Evolutionary conservation across 306 rosid genomes (phyloP).

Genomic region (Vigna angularis): DNA sequence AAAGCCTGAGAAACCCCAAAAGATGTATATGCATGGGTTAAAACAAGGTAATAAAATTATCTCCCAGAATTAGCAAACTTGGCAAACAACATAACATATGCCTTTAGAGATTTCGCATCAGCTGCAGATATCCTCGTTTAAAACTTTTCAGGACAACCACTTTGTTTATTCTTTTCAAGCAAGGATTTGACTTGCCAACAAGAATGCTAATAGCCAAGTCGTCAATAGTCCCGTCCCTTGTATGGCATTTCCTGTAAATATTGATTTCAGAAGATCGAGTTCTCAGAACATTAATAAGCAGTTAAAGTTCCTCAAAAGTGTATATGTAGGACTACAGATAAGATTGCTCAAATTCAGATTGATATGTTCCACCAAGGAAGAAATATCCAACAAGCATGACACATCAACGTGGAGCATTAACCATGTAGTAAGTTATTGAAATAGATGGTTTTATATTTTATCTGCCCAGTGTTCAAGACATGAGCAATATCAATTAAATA

Average conservation of each 20-base stretch:
- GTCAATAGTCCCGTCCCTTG: constrained; percentile 84
- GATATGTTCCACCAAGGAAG: constrained; percentile 4
- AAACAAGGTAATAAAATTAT: constrained; percentile 49
- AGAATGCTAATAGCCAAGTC: constrained; percentile 43
- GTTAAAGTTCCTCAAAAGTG: background rate
- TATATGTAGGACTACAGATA: constrained; percentile 8
- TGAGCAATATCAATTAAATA: background rate
- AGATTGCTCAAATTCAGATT: constrained; percentile 25
- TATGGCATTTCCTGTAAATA: constrained; percentile 80
- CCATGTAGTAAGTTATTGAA: constrained; percentile 12
- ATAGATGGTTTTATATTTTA: constrained; percentile 19
- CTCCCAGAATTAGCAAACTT: constrained; percentile 42
- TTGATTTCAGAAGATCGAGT: constrained; percentile 11
- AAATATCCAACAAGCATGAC: constrained; percentile 31
- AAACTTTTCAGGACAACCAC: constrained; percentile 46
- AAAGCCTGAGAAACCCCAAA: constrained; percentile 53
- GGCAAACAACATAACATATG: constrained; percentile 25
- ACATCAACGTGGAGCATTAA: constrained; percentile 2
- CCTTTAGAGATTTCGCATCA: constrained; percentile 33
- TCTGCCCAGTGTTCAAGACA: background rate
- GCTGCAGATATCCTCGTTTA: constrained; percentile 43
- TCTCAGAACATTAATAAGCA: constrained; percentile 10
- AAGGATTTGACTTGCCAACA: constrained; percentile 38
- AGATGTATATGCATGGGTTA: constrained; percentile 32
- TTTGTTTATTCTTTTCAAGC: constrained; percentile 45